phyloP scores from a whole-genome alignment of 2,329 filamentous ascomycete species.

The Trichoderma sp. region DNA sequence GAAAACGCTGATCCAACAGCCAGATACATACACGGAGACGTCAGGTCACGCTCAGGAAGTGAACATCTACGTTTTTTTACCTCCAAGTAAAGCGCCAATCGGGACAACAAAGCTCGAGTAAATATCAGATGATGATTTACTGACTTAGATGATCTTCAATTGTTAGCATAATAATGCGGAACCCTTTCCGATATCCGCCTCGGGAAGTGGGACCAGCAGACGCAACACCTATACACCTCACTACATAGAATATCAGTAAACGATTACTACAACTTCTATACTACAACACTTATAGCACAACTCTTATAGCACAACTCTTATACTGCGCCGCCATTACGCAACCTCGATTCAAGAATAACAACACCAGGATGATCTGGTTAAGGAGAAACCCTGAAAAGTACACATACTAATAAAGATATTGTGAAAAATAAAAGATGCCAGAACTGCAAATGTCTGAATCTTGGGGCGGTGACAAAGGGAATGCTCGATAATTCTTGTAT shows the following conservation, averaged over 20 bases:
- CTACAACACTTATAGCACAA: background rate
- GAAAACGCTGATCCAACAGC: too few species aligned
- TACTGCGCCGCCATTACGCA: background rate
- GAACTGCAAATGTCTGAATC: fast-evolving
- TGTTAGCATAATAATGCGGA: background rate
- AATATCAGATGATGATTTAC: background rate
- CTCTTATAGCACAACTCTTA: background rate
- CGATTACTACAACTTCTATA: too few species aligned
- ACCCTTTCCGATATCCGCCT: background rate
- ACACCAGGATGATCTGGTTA: too few species aligned
- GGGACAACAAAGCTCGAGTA: too few species aligned
- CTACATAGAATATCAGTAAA: too few species aligned
- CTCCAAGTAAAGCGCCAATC: background rate
- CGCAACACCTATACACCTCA: too few species aligned
- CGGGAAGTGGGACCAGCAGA: background rate
- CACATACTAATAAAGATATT: too few species aligned
- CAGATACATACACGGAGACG: background rate
- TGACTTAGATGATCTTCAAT: background rate
- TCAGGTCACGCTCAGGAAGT: background rate
- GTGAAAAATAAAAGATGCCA: too few species aligned
- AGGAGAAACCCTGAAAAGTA: too few species aligned
- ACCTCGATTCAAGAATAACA: background rate
- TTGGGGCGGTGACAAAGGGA: too few species aligned
- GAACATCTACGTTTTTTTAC: background rate
- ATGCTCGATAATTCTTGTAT: background rate